Conservation (phyloP, 371 early-diverging fungal species). For the Mycotypha africana region DNA sequence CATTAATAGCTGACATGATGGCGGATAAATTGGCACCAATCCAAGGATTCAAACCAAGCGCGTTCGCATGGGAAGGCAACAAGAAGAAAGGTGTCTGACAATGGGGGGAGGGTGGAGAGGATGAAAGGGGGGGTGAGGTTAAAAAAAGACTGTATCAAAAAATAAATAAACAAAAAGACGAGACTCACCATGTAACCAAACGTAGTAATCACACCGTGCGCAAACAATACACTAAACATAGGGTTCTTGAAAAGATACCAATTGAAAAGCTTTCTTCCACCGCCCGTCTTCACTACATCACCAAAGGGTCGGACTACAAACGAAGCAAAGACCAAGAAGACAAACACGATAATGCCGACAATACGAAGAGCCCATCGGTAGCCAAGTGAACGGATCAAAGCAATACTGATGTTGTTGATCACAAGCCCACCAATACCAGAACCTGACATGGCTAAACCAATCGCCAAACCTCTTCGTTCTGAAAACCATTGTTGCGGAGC, state of each 20-base stretch:
- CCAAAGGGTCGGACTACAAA: constrained; percentile 43
- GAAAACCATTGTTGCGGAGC: constrained; percentile 76
- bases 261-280: constrained; percentile 39
- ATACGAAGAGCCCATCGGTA: constrained; percentile 55
- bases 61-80: constrained; percentile 26
- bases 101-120: too few relatives aligned
- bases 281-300: constrained; percentile 39
- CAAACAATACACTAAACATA: constrained; percentile 22
- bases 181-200: constrained; percentile 27
- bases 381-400: constrained; percentile 50
- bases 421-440: constrained; percentile 77
- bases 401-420: constrained; percentile 58
- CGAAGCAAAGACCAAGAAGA: constrained; percentile 34
- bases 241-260: constrained; percentile 16
- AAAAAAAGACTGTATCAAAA: constrained; percentile 3
- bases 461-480: constrained; percentile 62
- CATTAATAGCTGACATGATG: constrained; percentile 41
- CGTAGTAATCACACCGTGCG: constrained; percentile 28
- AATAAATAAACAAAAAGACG: constrained; percentile 1
- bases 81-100: constrained; percentile 23
- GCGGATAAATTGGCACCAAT: constrained; percentile 27
- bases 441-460: constrained; percentile 72
- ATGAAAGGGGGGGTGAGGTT: too few relatives aligned
- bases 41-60: constrained; percentile 17
- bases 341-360: constrained; percentile 48